Percentiles rank a stretch among this genome's conserved stretches.
These are phyloP conservation scores for Plasmodium vivax DNA, from an alignment of 169 alveolate species.

Conservation along the genomic window DNA sequence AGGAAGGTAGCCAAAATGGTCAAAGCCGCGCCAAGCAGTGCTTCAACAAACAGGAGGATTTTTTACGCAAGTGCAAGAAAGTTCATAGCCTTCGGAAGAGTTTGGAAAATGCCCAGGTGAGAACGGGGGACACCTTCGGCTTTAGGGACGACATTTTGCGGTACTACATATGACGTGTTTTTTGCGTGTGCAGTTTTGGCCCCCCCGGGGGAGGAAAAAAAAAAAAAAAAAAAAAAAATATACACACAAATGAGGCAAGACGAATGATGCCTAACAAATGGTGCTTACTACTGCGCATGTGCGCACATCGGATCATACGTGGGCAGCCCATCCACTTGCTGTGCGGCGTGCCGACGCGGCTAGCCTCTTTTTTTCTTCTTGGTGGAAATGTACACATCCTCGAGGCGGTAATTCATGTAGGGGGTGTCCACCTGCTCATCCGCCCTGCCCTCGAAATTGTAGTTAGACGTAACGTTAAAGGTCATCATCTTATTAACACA, in stretches of 20 bases:
- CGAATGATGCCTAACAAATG: neutral
- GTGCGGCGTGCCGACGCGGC: neutral
- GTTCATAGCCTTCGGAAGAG: conserved; percentile 38
- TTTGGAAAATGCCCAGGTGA: conserved; percentile 55
- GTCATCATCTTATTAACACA: conserved; percentile 55
- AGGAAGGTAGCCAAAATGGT: neutral
- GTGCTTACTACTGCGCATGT: neutral
- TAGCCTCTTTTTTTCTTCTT: conserved; percentile 19
- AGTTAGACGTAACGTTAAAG: conserved; percentile 62
- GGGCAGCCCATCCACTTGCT: neutral
- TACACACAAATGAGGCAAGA: neutral
- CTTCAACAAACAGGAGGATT: conserved; percentile 1
- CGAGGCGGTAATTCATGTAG: conserved; percentile 10
- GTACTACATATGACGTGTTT: neutral
- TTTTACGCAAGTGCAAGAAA: conserved; percentile 48
- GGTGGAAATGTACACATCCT: conserved; percentile 43
- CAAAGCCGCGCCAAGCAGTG: neutral
- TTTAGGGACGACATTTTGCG: conserved; percentile 2
- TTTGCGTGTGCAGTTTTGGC: neutral
- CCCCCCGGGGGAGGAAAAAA: neutral
- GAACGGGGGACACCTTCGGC: neutral
- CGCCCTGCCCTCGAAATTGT: conserved; percentile 31
- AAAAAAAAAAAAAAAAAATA: too few relatives aligned
- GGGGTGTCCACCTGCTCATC: neutral
- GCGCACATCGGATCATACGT: neutral